Percentiles rank a stretch among this genome's conserved stretches.
Evolutionary conservation across 2,329 filamentous ascomycete genomes (phyloP).

Genomic region (Ophiocordyceps camponoti-floridani): DNA sequence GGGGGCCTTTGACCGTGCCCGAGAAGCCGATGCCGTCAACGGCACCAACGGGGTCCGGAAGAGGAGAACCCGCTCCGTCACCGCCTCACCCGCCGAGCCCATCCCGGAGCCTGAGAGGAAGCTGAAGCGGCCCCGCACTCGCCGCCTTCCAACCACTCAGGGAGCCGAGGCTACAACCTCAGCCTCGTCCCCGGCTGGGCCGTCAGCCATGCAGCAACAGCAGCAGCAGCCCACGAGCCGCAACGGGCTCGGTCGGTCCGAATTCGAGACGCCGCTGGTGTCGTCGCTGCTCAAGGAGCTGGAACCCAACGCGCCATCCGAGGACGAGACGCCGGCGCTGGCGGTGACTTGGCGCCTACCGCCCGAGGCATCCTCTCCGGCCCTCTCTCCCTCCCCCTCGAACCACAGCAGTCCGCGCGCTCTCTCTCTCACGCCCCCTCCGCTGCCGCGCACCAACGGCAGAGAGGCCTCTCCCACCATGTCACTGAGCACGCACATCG

Average conservation of each 20-base stretch:
- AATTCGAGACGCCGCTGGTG: conserved; percentile 58
- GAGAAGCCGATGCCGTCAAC: conserved; percentile 42
- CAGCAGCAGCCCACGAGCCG: conserved; percentile 5
- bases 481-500: conserved; percentile 51
- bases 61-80: conserved; percentile 53
- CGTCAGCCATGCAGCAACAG: conserved; percentile 7
- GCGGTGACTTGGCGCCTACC: conserved; percentile 12
- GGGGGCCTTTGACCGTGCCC: conserved; percentile 77
- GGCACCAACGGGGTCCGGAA: conserved; percentile 39
- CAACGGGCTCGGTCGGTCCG: conserved; percentile 8
- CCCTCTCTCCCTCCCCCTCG: conserved; percentile 44
- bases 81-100: conserved; percentile 51
- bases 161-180: conserved; percentile 25
- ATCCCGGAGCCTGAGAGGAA: conserved; percentile 60
- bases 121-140: conserved; percentile 71
- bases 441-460: conserved; percentile 30
- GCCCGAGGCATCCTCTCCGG: conserved; percentile 36
- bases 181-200: conserved; percentile 13
- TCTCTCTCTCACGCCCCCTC: conserved; percentile 51
- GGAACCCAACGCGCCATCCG: conserved; percentile 42
- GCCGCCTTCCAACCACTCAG: conserved; percentile 35
- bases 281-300: conserved; percentile 80
- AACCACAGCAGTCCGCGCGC: conserved; percentile 50
- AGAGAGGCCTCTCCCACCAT: conserved; percentile 48
- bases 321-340: conserved; percentile 27